A percentile compares a stretch with the other conserved stretches of the same genome.
Conservation (phyloP, 2,329 filamentous ascomycete species). For the Sarocladium brachiariae region DNA sequence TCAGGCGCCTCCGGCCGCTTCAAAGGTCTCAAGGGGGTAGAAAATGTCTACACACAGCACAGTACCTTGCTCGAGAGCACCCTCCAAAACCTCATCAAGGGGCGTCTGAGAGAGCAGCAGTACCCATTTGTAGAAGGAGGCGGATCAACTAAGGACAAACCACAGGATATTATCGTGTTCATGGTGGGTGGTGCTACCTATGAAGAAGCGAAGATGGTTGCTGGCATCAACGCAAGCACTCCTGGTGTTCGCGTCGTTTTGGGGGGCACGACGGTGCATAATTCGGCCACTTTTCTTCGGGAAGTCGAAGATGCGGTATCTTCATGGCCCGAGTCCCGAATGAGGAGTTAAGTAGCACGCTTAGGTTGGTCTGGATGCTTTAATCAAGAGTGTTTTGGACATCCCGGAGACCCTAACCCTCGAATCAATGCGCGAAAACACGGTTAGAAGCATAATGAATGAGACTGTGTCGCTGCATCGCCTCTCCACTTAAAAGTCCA, state of each 20-base stretch:
- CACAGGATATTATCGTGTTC: slow-evolving; percentile 93
- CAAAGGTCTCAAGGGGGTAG: slow-evolving; percentile 92
- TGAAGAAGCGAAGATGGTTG: slow-evolving; percentile 93
- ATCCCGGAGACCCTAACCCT: slow-evolving; percentile 2
- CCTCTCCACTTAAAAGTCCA: slow-evolving; percentile 2
- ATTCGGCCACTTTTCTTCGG: slow-evolving; percentile 79
- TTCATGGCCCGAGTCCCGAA: slow-evolving; percentile 67
- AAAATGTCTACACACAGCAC: slow-evolving; percentile 98
- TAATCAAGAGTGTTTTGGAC: too few relatives aligned
- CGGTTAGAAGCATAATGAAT: background rate
- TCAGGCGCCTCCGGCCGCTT: slow-evolving; percentile 80
- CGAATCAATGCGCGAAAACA: background rate
- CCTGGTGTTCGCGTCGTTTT: slow-evolving; percentile 85
- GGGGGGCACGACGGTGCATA: slow-evolving; percentile 82
- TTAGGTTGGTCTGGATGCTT: background rate
- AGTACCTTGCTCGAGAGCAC: slow-evolving; percentile 82
- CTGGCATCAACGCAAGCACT: slow-evolving; percentile 86
- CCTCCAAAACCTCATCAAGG: slow-evolving; percentile 89
- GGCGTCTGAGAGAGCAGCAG: slow-evolving; percentile 73
- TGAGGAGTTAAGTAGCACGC: slow-evolving; percentile 17
- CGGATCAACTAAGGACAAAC: slow-evolving; percentile 83
- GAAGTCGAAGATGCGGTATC: slow-evolving; percentile 86
- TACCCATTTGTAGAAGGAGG: slow-evolving; percentile 92
- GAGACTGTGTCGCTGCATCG: background rate
- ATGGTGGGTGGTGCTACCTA: slow-evolving; percentile 92